Evolutionary conservation across 495 filamentous ascomycete species (phyloP).

Genomic region (Sporormia fimetaria): DNA sequence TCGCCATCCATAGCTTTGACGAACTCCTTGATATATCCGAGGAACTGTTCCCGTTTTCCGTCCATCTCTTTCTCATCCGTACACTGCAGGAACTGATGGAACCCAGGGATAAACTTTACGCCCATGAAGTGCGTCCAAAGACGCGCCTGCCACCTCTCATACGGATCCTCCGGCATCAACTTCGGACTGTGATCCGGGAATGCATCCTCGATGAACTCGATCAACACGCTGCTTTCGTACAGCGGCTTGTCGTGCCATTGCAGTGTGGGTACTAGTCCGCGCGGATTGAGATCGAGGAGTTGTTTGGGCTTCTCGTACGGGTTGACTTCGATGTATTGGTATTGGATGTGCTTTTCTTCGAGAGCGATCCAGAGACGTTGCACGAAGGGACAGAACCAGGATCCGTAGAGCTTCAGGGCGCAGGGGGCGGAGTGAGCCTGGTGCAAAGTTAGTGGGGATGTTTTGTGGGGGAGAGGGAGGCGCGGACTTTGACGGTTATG

Average conservation of each 20-base stretch:
- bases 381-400: conserved; percentile 47
- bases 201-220: conserved; percentile 60
- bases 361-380: conserved; percentile 58
- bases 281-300: conserved; percentile 55
- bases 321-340: conserved; percentile 55
- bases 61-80: conserved; percentile 36
- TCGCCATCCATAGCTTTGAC: conserved; percentile 42
- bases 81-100: conserved; percentile 52
- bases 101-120: conserved; percentile 50
- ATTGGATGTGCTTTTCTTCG: conserved; percentile 57
- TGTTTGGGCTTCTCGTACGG: conserved; percentile 56
- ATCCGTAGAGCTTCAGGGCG: conserved; percentile 47
- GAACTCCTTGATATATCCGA: conserved; percentile 28
- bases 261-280: conserved; percentile 58
- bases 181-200: conserved; percentile 39
- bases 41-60: conserved; percentile 34
- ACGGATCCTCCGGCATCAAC: conserved; percentile 46
- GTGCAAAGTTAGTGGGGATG: not conserved
- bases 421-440: conserved; percentile 36
- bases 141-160: conserved; percentile 45
- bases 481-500: conserved; percentile 33
- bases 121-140: conserved; percentile 62
- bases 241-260: conserved; percentile 43
- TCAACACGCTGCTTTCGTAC: conserved; percentile 56
- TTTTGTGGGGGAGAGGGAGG: not conserved